phyloP scores from a whole-genome alignment of 768 basidiomycete genomes.

The Tylopilus felleus region DNA sequence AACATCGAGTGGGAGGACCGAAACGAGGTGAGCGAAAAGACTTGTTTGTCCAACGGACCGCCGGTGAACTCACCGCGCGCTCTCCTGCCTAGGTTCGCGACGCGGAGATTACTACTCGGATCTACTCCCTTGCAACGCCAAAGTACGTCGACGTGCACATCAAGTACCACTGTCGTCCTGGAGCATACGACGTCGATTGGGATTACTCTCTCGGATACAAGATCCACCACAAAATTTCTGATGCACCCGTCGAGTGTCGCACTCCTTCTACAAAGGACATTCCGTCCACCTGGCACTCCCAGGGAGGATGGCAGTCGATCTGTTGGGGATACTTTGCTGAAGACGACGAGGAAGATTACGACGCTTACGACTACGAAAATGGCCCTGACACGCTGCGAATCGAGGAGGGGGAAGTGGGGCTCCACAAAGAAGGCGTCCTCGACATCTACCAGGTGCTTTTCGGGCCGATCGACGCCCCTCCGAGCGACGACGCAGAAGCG shows the following conservation, averaged over 20 bases:
- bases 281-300: background rate
- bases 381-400: background rate
- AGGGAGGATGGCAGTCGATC: constrained; percentile 11
- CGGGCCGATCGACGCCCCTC: constrained; percentile 1
- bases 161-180: constrained; percentile 5
- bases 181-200: constrained; percentile 2
- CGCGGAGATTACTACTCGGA: background rate
- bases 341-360: background rate
- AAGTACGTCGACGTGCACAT: constrained; percentile 18
- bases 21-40: background rate
- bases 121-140: constrained; percentile 9
- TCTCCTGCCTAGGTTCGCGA: background rate
- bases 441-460: constrained; percentile 12
- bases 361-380: background rate
- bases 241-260: background rate
- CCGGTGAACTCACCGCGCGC: background rate
- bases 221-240: background rate
- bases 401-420: constrained; percentile 2
- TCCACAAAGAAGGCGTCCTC: constrained; percentile 6
- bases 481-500: background rate
- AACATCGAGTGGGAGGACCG: background rate
- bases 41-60: background rate
- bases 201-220: constrained; percentile 11
- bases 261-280: background rate
- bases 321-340: constrained; percentile 14